Conservation (phyloP, 192 early-diverging fungal species). For the Coemansia sp. region DNA sequence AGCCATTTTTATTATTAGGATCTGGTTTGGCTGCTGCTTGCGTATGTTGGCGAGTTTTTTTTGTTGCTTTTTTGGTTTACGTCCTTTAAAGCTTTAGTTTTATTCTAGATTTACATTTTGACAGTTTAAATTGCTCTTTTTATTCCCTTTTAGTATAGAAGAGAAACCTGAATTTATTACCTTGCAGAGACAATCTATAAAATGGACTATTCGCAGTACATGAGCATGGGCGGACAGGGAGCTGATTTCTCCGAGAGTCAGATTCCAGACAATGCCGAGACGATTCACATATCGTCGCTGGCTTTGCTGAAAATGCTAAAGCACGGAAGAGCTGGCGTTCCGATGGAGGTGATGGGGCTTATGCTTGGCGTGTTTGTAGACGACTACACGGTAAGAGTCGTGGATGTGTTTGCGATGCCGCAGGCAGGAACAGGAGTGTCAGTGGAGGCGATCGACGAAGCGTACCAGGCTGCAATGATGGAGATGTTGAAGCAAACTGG, state of each 20-base stretch:
- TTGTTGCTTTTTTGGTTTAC: too few relatives aligned
- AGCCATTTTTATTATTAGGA: too few relatives aligned
- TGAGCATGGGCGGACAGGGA: conserved; percentile 41
- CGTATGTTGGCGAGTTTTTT: too few relatives aligned
- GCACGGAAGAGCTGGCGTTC: conserved; percentile 94
- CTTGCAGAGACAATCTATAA: conserved; percentile 6
- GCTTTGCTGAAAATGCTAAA: conserved; percentile 96
- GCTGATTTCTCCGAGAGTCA: conserved; percentile 44
- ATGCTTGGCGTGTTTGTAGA: conserved; percentile 99
- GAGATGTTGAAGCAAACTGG: conserved; percentile 99
- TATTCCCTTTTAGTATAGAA: too few relatives aligned
- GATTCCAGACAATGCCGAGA: conserved; percentile 89
- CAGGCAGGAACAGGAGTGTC: conserved; percentile 99
- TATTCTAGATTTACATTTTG: too few relatives aligned
- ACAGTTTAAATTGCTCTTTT: too few relatives aligned
- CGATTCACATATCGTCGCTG: conserved; percentile 98
- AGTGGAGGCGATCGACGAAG: conserved; percentile 98
- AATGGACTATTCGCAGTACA: conserved; percentile 47
- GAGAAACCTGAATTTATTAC: too few relatives aligned
- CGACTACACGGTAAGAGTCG: conserved; percentile 98
- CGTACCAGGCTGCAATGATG: conserved; percentile 99
- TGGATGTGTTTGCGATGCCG: conserved; percentile 99
- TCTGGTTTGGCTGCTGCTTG: too few relatives aligned
- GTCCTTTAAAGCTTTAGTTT: too few relatives aligned
- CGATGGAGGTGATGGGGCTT: conserved; percentile 99